Evolutionary conservation across 495 filamentous ascomycete genomes (phyloP).

Genomic region (Trypethelium eluteriae): DNA sequence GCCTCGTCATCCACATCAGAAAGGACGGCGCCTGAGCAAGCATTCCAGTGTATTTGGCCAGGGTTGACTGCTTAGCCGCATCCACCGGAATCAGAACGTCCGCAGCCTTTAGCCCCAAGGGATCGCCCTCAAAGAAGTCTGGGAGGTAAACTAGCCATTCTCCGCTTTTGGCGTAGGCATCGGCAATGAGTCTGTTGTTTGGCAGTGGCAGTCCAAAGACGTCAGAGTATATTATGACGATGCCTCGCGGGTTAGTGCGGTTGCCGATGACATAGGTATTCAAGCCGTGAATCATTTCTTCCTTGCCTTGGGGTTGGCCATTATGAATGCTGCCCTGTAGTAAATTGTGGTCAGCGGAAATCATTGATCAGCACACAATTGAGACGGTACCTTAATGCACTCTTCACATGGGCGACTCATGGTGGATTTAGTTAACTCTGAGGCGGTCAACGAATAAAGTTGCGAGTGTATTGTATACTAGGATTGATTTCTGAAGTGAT

Average conservation of each 20-base stretch:
- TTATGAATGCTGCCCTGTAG: constrained; percentile 37
- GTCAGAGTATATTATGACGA: constrained; percentile 39
- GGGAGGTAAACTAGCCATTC: constrained; percentile 40
- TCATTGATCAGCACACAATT: background rate
- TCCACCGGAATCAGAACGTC: constrained; percentile 39
- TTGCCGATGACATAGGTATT: constrained; percentile 39
- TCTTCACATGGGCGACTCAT: constrained; percentile 5
- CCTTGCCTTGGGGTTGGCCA: constrained; percentile 35
- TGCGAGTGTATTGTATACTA: background rate
- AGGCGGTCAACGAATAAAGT: background rate
- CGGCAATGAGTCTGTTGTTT: constrained; percentile 41
- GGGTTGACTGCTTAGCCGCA: constrained; percentile 35
- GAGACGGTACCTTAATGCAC: constrained; percentile 4
- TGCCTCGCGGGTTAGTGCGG: constrained; percentile 33
- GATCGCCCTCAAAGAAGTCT: constrained; percentile 40
- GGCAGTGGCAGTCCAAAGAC: constrained; percentile 39
- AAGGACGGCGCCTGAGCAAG: constrained; percentile 30
- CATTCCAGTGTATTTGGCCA: constrained; percentile 35
- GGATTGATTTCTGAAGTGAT: too few relatives aligned
- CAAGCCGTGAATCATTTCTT: constrained; percentile 37
- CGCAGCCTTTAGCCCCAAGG: constrained; percentile 34
- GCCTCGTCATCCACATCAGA: constrained; percentile 35
- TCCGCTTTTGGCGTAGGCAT: constrained; percentile 40
- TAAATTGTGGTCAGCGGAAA: background rate
- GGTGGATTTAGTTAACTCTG: background rate